These are phyloP conservation scores for Phytophthora ohioensis DNA, from an alignment of 352 stramenopile genomes.

Conservation along the genomic window DNA sequence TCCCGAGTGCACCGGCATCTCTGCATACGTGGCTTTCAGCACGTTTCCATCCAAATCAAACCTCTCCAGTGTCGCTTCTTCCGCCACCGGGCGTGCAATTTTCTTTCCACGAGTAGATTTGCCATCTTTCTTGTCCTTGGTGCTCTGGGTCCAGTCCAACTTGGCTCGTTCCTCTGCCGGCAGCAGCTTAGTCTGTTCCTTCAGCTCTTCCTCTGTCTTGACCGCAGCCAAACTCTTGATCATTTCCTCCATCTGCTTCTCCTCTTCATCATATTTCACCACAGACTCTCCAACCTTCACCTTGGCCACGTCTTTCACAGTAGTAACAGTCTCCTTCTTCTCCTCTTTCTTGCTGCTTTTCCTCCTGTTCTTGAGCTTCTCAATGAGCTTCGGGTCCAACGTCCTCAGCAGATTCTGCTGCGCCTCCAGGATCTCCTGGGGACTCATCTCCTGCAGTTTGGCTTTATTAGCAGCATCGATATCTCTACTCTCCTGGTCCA, in stretches of 20 bases:
- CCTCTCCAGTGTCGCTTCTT: slow-evolving; percentile 57
- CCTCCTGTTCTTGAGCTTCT: slow-evolving; percentile 65
- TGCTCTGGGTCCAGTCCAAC: slow-evolving; percentile 74
- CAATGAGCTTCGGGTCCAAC: slow-evolving; percentile 70
- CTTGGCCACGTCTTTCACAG: slow-evolving; percentile 20
- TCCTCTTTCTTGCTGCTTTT: slow-evolving; percentile 14
- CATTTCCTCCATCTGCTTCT: slow-evolving; percentile 34
- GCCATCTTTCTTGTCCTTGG: slow-evolving; percentile 11
- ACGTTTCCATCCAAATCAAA: slow-evolving; percentile 74
- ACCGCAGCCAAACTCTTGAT: slow-evolving; percentile 62
- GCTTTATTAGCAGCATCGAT: slow-evolving; percentile 71
- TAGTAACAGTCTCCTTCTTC: slow-evolving; percentile 1
- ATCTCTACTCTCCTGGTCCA: slow-evolving; percentile 50
- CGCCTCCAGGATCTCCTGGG: slow-evolving; percentile 71
- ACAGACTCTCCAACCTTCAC: slow-evolving; percentile 30
- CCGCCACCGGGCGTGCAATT: slow-evolving; percentile 15
- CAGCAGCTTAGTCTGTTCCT: slow-evolving; percentile 50
- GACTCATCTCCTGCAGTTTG: slow-evolving; percentile 69
- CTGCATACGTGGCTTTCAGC: slow-evolving; percentile 27
- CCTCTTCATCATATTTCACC: slow-evolving; percentile 11
- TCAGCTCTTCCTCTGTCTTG: slow-evolving; percentile 71
- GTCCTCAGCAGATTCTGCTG: slow-evolving; percentile 71
- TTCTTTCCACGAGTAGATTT: slow-evolving; percentile 23
- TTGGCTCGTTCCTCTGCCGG: slow-evolving; percentile 78
- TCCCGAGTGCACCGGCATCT: slow-evolving; percentile 62